Conservation (phyloP, 2,329 filamentous ascomycete species). For the Orbilia javanica region DNA sequence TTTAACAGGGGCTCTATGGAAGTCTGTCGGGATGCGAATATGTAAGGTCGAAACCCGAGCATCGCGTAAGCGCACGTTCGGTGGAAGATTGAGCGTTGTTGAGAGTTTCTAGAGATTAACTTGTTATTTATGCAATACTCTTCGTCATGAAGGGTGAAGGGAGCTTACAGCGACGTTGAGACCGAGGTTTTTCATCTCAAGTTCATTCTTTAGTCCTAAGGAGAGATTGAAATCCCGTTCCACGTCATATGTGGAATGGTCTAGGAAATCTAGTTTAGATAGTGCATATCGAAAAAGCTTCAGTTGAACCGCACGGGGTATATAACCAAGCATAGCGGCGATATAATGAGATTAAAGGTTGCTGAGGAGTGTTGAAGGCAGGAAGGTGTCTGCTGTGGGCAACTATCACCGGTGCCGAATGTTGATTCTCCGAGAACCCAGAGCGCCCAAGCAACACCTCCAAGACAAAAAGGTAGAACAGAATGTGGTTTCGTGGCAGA, state of each 20-base stretch:
- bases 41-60: conserved; percentile 82
- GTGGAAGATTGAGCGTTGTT: conserved; percentile 78
- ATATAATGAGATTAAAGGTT: background rate
- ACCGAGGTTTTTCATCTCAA: conserved; percentile 89
- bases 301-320: conserved; percentile 50
- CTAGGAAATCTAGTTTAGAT: conserved; percentile 84
- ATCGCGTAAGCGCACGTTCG: conserved; percentile 77
- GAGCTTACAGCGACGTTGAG: conserved; percentile 78
- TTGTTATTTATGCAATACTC: conserved; percentile 31
- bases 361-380: background rate
- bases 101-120: conserved; percentile 78
- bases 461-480: background rate
- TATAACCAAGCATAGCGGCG: conserved; percentile 42
- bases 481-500: background rate
- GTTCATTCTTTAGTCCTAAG: conserved; percentile 81
- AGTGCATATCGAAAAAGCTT: conserved; percentile 83
- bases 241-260: conserved; percentile 85
- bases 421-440: background rate
- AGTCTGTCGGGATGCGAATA: conserved; percentile 86
- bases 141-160: conserved; percentile 57
- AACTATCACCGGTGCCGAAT: background rate
- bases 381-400: background rate
- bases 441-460: background rate
- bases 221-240: conserved; percentile 83
- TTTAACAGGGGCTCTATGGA: conserved; percentile 84